Base-by-base conservation (phyloP, 2,329 filamentous ascomycete species). In the Ambrosiella beaveri region DNA sequence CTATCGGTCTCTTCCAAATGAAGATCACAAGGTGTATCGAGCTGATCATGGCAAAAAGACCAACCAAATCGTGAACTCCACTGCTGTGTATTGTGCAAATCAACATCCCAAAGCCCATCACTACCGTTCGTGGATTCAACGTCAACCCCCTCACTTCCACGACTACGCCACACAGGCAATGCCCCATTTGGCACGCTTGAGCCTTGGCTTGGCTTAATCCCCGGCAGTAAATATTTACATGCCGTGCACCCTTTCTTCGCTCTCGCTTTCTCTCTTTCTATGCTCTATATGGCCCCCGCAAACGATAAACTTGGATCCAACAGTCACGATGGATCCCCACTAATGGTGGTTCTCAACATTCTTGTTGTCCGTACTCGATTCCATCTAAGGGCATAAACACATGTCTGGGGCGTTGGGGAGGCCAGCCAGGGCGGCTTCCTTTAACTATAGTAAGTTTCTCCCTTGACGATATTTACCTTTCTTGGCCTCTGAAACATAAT, bases 401-500 rank as follows among this genome's bases (percentile, higher is more conserved):
- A 15, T 15, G 15, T 13, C n/a, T 17, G 13, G 7, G n/a, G 44
- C 13, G 44, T 47, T 17, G 8, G 44, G 44, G 44, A 47, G 44
- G 44, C 44, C 44, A 47, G 44, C 44, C 44, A 47, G 44, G n/a
- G 44, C 11, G 8, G n/a, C 2, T 47, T 47, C 44, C 44, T 47
- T 47, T 47, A 13, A 47, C 17, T 11, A 35, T 11, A 51, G 2
- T 3, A 51, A 51, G 17, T 35, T 11, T 51, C 47, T 51, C 47
- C 47, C 47, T 35, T 51, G 47, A 49, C 12, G 45, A 51, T 19
- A 38, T 15, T 15, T 49, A 19, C 51, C 49, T 54, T 50, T 53
- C 51, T 54, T 44, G 39, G 36, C 13, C 41, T 15, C 54, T 57
- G 36, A 58, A 62, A 61, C 60, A 58, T 39, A 19, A 59, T 54